These are phyloP conservation scores for Pythium brachiatum DNA, from an alignment of 352 stramenopile genomes.

Conservation along the genomic window DNA sequence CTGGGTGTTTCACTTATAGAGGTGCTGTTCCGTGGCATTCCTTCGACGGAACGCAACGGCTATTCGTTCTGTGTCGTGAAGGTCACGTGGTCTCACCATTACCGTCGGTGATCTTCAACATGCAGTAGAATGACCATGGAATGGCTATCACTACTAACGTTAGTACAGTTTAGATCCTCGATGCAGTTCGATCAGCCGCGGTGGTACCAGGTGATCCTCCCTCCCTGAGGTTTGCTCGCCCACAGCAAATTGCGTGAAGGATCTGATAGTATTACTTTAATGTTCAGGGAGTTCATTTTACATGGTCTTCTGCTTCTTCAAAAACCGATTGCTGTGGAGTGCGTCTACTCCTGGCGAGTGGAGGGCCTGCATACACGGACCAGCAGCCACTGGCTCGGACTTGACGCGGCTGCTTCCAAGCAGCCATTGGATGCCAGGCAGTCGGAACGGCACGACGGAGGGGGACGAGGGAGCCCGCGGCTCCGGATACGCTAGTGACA, in stretches of 20 bases:
- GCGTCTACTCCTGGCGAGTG: neutral
- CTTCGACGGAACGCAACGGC: neutral
- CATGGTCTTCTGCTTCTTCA: slow-evolving; percentile 34
- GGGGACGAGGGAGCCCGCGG: neutral
- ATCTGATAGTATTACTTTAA: slow-evolving; percentile 3
- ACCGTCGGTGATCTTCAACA: no score
- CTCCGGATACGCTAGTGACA: neutral
- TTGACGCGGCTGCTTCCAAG: slow-evolving; percentile 5
- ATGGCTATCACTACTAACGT: no score
- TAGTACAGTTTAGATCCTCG: no score
- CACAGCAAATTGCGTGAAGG: no score
- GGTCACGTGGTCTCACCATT: no score
- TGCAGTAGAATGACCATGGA: no score
- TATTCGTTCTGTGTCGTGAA: no score
- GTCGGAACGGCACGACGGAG: slow-evolving; percentile 2
- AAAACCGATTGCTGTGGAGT: slow-evolving; percentile 6
- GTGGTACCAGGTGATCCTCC: no score
- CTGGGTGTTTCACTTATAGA: no score
- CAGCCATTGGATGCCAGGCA: slow-evolving; percentile 18
- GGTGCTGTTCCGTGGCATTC: no score
- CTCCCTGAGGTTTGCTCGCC: no score
- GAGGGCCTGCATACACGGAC: neutral
- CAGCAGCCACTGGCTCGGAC: neutral
- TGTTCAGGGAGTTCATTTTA: slow-evolving; percentile 10
- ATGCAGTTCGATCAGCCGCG: no score